phyloP scores from a whole-genome alignment of 139 green algal species.

The Chlamydomonas sphaeroides region DNA sequence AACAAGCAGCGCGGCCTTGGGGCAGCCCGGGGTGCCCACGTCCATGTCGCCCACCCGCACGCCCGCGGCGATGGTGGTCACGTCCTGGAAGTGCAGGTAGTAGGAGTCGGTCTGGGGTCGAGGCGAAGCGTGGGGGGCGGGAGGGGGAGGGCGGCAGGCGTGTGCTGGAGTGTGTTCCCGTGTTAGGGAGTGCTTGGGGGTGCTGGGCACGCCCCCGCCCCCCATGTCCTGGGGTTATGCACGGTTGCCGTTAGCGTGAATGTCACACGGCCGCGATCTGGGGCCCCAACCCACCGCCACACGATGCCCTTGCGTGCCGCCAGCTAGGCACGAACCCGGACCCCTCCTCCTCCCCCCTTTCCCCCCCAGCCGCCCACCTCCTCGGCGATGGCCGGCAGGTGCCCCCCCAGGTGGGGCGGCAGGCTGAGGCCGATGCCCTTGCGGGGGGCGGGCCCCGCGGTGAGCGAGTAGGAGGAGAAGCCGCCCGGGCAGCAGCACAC shows the following conservation, averaged over 20 bases:
- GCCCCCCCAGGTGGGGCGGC: constrained; percentile 38
- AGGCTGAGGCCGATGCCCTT: constrained; percentile 50
- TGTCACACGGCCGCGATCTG: no score
- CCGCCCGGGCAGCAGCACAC: constrained; percentile 57
- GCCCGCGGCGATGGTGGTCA: constrained; percentile 33
- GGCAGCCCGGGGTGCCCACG: constrained; percentile 22
- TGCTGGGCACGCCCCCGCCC: not conserved
- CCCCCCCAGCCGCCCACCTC: constrained; percentile 5
- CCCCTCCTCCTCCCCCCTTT: no score
- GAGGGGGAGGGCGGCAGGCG: not conserved
- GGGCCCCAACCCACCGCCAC: no score
- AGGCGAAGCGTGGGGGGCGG: not conserved
- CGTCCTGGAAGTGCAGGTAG: constrained; percentile 37
- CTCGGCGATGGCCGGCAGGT: constrained; percentile 30
- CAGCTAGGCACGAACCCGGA: no score
- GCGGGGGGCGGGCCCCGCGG: not conserved
- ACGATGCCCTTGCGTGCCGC: no score
- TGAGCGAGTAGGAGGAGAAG: constrained; percentile 42
- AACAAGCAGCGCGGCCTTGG: not conserved
- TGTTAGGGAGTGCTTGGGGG: no score
- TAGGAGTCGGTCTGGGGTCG: constrained; percentile 36
- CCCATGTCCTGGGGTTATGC: no score
- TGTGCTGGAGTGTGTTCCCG: no score
- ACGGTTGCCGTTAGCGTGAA: no score
- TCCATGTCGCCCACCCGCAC: constrained; percentile 37